These are phyloP conservation scores for Aspergillus niger DNA, from an alignment of 2,329 filamentous ascomycete genomes.

Conservation along the genomic window DNA sequence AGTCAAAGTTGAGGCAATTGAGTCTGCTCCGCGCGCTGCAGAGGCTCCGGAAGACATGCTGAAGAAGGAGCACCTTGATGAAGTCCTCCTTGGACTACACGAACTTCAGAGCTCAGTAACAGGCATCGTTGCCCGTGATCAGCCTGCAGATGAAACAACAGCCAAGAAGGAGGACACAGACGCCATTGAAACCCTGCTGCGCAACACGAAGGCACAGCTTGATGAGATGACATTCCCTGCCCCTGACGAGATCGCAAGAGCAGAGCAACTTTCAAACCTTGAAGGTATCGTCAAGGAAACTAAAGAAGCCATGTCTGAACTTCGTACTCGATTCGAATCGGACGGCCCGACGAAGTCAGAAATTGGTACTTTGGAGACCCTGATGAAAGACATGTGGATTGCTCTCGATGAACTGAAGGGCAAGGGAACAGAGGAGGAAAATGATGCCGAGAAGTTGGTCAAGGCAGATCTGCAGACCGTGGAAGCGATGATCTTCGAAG, in stretches of 20 bases:
- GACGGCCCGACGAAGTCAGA: conserved; percentile 76
- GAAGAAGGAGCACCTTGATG: conserved; percentile 52
- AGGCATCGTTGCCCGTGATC: conserved; percentile 50
- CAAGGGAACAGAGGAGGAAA: conserved; percentile 49
- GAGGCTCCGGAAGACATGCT: conserved; percentile 44
- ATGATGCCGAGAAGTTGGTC: conserved; percentile 63
- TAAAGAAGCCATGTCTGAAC: conserved; percentile 68
- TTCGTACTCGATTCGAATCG: conserved; percentile 67
- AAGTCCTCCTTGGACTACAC: conserved; percentile 47
- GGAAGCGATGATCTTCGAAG: conserved; percentile 78
- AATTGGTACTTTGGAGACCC: conserved; percentile 71
- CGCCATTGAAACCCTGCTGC: conserved; percentile 85
- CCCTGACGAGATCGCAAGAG: conserved; percentile 66
- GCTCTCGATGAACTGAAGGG: conserved; percentile 71
- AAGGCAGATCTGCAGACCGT: conserved; percentile 83
- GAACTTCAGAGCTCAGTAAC: conserved; percentile 63
- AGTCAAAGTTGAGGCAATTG: conserved; percentile 79
- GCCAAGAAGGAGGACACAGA: conserved; percentile 82
- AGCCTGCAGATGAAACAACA: conserved; percentile 50
- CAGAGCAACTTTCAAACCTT: conserved; percentile 61
- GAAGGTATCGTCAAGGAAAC: conserved; percentile 74
- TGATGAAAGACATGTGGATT: conserved; percentile 75
- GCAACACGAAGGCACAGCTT: conserved; percentile 83
- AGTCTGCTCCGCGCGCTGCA: conserved; percentile 48
- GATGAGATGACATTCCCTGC: conserved; percentile 73